Conservation (phyloP, 2,329 filamentous ascomycete genomes). For the Westerdykella sp. region DNA sequence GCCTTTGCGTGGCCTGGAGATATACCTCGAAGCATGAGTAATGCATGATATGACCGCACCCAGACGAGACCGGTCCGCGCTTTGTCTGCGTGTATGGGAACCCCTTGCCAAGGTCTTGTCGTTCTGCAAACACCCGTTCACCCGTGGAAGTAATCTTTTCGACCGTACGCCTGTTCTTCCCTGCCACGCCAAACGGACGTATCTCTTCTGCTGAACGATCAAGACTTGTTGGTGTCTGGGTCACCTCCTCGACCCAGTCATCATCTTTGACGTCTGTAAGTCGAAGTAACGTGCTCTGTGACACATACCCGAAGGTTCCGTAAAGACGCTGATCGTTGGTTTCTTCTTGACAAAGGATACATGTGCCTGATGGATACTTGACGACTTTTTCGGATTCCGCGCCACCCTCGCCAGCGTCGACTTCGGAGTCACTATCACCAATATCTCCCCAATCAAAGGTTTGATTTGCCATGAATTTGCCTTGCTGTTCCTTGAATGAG, state of each 20-base stretch:
- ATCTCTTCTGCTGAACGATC: constrained; percentile 78
- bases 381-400: constrained; percentile 69
- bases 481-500: constrained; percentile 95
- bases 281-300: constrained; percentile 76
- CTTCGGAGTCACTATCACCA: constrained; percentile 68
- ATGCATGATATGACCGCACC: constrained; percentile 98
- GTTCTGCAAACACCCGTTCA: constrained; percentile 63
- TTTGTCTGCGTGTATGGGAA: constrained; percentile 65
- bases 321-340: constrained; percentile 84
- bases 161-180: constrained; percentile 73
- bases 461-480: constrained; percentile 86
- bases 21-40: constrained; percentile 93
- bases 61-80: constrained; percentile 75
- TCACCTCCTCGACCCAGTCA: constrained; percentile 78
- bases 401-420: constrained; percentile 51
- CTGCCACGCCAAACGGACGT: constrained; percentile 84
- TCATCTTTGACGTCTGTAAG: constrained; percentile 77
- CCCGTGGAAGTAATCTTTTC: constrained; percentile 70
- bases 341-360: constrained; percentile 94
- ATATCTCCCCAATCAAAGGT: constrained; percentile 84
- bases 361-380: constrained; percentile 89
- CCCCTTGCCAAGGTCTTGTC: constrained; percentile 81
- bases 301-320: constrained; percentile 86
- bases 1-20: constrained; percentile 71
- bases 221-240: constrained; percentile 70